A percentile compares a stretch with the other conserved stretches of the same genome.
Conservation (phyloP, 2,329 filamentous ascomycete genomes). For the Pyrenochaeta sp. region DNA sequence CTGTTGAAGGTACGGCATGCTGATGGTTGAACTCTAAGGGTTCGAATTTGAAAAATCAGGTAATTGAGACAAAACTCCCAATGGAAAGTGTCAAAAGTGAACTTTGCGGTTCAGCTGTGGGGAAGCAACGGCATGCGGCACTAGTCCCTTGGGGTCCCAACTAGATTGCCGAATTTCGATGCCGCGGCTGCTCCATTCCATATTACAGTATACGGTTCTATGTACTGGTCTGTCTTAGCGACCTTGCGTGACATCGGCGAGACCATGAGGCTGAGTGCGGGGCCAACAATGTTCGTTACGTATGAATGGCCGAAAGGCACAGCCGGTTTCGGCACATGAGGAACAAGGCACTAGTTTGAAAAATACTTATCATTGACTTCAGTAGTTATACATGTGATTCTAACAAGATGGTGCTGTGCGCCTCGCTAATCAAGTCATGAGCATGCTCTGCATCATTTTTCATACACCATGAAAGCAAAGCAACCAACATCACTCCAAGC, state of each 20-base stretch:
- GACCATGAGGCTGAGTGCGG: no score
- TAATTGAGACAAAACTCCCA: not conserved
- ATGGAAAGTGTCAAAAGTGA: not conserved
- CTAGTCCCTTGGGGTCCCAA: not conserved
- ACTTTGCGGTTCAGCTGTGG: not conserved
- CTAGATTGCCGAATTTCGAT: conserved; percentile 11
- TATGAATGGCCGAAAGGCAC: no score
- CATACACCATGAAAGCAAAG: not conserved
- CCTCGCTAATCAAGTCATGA: no score
- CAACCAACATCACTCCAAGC: conserved; percentile 5
- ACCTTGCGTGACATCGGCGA: no score
- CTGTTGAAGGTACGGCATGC: conserved; percentile 28
- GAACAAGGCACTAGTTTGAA: no score
- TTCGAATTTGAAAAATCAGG: not conserved
- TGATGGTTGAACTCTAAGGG: conserved; percentile 1
- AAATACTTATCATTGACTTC: no score
- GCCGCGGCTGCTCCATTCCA: conserved; percentile 4
- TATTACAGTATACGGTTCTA: not conserved
- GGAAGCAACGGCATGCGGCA: not conserved
- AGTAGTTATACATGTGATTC: no score
- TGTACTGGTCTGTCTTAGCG: not conserved
- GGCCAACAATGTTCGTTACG: no score
- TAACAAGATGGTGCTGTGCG: no score
- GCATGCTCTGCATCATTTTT: no score
- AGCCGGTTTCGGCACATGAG: no score